Evolutionary conservation across 1,284 basidiomycete species (phyloP).

Genomic region (Earliella scabrosa): DNA sequence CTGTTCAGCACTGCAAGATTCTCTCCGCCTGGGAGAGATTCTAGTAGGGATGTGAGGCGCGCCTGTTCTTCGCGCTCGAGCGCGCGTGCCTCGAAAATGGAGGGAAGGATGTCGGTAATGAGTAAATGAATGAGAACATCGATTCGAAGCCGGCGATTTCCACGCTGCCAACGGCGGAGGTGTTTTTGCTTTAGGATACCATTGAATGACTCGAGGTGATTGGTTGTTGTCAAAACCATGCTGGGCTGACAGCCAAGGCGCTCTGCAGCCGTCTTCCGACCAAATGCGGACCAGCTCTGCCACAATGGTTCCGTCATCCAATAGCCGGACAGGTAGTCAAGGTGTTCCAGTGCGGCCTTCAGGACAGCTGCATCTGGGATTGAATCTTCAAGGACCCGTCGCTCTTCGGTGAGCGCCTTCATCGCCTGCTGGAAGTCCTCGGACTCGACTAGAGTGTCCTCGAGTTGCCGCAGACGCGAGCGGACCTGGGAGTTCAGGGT

Average conservation of each 20-base stretch:
- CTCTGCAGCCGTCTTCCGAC: conserved; percentile 27
- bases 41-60: neutral
- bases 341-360: neutral
- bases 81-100: neutral
- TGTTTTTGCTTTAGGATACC: conserved; percentile 38
- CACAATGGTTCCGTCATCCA: conserved; percentile 32
- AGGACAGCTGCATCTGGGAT: too few species aligned
- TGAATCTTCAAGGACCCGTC: too few species aligned
- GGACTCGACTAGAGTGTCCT: neutral
- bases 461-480: neutral
- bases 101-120: neutral
- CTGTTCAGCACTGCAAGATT: neutral
- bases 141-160: conserved; percentile 33
- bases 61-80: neutral
- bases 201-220: conserved; percentile 47
- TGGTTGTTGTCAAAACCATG: conserved; percentile 41
- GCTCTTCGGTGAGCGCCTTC: too few species aligned
- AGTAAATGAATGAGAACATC: conserved; percentile 23
- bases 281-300: conserved; percentile 36
- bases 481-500: neutral
- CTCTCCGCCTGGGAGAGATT: neutral
- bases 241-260: conserved; percentile 29
- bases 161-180: conserved; percentile 31
- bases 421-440: neutral
- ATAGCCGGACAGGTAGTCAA: conserved; percentile 19